phyloP scores from a whole-genome alignment of 2,329 filamentous ascomycete genomes.

The Teratosphaeria gauchensis region DNA sequence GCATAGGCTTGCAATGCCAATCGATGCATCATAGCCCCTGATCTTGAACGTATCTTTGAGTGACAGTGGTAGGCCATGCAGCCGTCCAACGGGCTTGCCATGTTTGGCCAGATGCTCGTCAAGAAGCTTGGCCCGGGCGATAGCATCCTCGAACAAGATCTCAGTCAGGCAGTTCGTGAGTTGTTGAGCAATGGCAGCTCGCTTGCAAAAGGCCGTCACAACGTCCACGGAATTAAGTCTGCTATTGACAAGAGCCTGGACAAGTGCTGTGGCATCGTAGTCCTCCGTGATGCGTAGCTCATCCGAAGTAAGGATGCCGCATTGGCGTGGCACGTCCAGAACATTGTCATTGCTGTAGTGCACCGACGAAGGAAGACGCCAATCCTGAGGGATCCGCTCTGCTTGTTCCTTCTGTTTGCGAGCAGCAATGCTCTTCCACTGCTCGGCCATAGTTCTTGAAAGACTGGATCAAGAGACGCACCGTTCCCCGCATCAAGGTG shows the following conservation, averaged over 20 bases:
- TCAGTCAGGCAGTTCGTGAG: slow-evolving; percentile 24
- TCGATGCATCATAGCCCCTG: slow-evolving; percentile 27
- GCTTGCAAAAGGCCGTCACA: slow-evolving; percentile 35
- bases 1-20: slow-evolving; percentile 34
- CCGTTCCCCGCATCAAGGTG: not conserved
- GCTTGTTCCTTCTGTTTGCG: slow-evolving; percentile 35
- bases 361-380: slow-evolving; percentile 28
- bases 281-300: slow-evolving; percentile 49
- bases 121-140: slow-evolving; percentile 30
- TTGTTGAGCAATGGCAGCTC: slow-evolving; percentile 39
- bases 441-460: slow-evolving; percentile 18
- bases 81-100: slow-evolving; percentile 31
- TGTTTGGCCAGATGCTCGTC: slow-evolving; percentile 29
- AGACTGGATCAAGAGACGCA: not conserved
- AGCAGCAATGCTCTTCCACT: slow-evolving; percentile 33
- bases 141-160: slow-evolving; percentile 29
- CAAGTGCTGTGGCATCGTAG: slow-evolving; percentile 37
- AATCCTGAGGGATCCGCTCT: slow-evolving; percentile 34
- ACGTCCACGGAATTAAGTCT: slow-evolving; percentile 30
- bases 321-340: slow-evolving; percentile 41
- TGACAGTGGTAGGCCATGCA: slow-evolving; percentile 33
- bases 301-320: slow-evolving; percentile 40
- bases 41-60: slow-evolving; percentile 29
- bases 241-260: slow-evolving; percentile 26
- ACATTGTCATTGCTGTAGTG: slow-evolving; percentile 26